Base-by-base conservation (phyloP, 352 stramenopile genomes). In the Elongisporangium prolatum region DNA sequence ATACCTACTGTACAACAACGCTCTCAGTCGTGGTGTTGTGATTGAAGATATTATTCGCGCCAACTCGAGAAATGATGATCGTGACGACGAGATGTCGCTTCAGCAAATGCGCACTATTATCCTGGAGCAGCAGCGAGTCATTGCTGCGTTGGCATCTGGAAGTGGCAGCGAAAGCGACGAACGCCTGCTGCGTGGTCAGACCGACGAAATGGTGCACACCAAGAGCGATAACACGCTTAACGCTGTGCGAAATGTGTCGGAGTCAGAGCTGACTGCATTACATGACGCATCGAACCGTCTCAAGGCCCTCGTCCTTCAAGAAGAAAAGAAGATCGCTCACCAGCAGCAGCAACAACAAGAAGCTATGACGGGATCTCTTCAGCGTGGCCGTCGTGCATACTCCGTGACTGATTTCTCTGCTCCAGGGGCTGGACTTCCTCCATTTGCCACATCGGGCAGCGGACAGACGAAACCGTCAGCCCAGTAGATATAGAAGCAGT, bases 1-100 rank as follows among this genome's bases (percentile, higher is more conserved):
- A 28, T 98, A 94, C 95, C 73, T 99, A 51, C 76, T 99, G 2
- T 99, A 98, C 77, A 97, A 98, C 76, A 98, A 99, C 67, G 96
- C 96, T 18, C 68, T 99, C 25, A 98, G 90, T 20, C 82, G 89
- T 49, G 96, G 97, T 64, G 95, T 99, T 16, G 96, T 98, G 34
- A 97, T 99, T 22, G 96, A 98, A 61, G 96, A 99, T 69, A 98
- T 99, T 62, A 69, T 99, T 22, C 77, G 81, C 54, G 65, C 81
- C 38, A 91, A 86, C 69, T 87, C 79, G 37, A 70, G 74, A 57
- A 74, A 74, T 40, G 75, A 91, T 54, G 81, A 91, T 51, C 72
- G 71, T 28, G 79, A 91, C 25, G 81, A 91, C 48, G 81, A 91
- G 24, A 53, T 91, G 38, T 87, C 79, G 40, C 58, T 85, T 24